Evolutionary conservation across 2,329 filamentous ascomycete genomes (phyloP), one percentile per base, ranked within the genome.

Genomic region (Fusarium zealandicum): DNA sequence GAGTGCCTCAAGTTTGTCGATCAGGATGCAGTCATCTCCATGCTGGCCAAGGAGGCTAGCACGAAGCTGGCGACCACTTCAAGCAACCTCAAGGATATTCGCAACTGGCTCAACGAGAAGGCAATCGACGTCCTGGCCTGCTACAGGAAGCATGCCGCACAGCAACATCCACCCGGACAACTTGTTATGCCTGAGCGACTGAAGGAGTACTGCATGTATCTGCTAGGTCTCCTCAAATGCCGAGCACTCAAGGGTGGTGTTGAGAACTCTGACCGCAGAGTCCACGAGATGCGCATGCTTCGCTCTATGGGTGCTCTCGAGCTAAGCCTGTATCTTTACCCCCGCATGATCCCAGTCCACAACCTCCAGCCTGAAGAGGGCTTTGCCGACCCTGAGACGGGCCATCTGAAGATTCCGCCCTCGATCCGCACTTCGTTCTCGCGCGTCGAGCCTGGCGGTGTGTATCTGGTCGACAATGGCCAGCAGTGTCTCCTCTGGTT

Each of bases 191-290:
- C 95, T 0, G 95, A 99, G 76, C 90, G 93, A 63, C 83, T 99
- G 25, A 98, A 98, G 72, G 95, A 99, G 72, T 93, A 96, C 67
- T 87, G 90, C 68, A 98, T 99, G 92, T 98, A 95, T 74, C 90
- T 96, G 76, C 86, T 99, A 9, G 89, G 90, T 40, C 78, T 98
- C 60, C 78, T 96, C 71, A 99, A 99, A 75, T 93, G 86, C 51
- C 87, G 95, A 52, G 93, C 93, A 3, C 92, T 98, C 78, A 98
- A 98, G 78, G 90, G 90, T 44, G 93, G 93, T 52, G 87, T 89
- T 63, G 95, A 99, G 74, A 90, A 91, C 30, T 92, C 90, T 9
- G 95, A 99, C 73, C 87, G 95, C 58, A 84, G 95, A 59, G 89
- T 96, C 12, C 90, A 98, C 68, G 93, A 97, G 70, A 88, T 96